phyloP scores from a whole-genome alignment of 371 early-diverging fungal species.

The Coemansia sp. region DNA sequence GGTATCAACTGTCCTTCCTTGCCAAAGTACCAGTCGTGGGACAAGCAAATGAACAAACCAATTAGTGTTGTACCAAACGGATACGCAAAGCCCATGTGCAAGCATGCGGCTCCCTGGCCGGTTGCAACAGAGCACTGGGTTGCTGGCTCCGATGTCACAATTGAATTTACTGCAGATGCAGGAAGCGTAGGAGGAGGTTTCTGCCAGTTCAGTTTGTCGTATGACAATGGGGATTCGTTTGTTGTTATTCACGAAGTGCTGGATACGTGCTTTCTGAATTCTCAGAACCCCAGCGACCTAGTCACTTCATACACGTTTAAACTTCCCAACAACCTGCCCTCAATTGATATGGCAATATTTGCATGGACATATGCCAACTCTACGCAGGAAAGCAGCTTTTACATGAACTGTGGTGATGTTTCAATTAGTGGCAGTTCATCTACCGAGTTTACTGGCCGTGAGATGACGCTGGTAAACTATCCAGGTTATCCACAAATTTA shows the following conservation, averaged over 20 bases:
- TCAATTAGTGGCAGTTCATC: constrained; percentile 43
- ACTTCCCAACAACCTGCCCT: constrained; percentile 56
- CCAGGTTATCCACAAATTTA: constrained; percentile 29
- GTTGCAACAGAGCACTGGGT: constrained; percentile 33
- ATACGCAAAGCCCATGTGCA: constrained; percentile 38
- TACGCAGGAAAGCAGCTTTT: constrained; percentile 56
- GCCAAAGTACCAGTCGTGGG: constrained; percentile 17
- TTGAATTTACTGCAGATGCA: constrained; percentile 28
- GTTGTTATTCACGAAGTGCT: constrained; percentile 60
- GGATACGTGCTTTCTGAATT: constrained; percentile 50
- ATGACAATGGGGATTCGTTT: constrained; percentile 60
- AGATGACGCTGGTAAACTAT: constrained; percentile 46
- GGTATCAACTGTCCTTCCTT: constrained; percentile 17
- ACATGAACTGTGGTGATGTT: constrained; percentile 62
- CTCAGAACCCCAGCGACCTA: neutral
- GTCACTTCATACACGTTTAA: constrained; percentile 18
- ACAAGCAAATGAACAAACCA: constrained; percentile 13
- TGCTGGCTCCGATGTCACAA: constrained; percentile 28
- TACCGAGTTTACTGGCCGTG: constrained; percentile 24
- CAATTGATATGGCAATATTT: constrained; percentile 52
- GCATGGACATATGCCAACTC: constrained; percentile 65
- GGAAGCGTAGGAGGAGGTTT: constrained; percentile 59
- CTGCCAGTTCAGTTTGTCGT: constrained; percentile 67
- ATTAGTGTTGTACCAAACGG: constrained; percentile 7
- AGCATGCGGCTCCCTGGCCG: constrained; percentile 24